phyloP scores from a whole-genome alignment of 768 basidiomycete species.

The Pisolithus albus region DNA sequence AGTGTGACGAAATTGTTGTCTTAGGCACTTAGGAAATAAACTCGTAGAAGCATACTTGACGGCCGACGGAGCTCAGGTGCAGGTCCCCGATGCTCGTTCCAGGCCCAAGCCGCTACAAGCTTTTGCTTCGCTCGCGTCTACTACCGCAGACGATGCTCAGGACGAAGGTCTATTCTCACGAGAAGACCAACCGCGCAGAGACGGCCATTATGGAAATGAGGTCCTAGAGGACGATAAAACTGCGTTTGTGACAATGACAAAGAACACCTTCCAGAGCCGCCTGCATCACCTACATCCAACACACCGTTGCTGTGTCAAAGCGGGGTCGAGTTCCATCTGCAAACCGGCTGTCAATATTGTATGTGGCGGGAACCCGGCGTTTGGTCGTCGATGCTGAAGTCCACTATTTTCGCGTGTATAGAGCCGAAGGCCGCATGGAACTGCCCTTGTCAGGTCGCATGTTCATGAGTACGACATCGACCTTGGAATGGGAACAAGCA shows the following conservation, averaged over 20 bases:
- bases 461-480: too few relatives aligned
- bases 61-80: too few relatives aligned
- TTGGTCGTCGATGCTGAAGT: constrained; percentile 87
- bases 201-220: constrained; percentile 17
- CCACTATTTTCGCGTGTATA: constrained; percentile 69
- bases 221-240: constrained; percentile 13
- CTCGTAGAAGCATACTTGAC: too few relatives aligned
- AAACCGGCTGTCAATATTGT: constrained; percentile 90
- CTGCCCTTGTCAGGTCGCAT: constrained; percentile 33
- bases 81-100: constrained; percentile 25
- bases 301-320: constrained; percentile 28
- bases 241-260: constrained; percentile 16
- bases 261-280: constrained; percentile 54
- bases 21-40: too few relatives aligned
- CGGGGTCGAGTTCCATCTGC: constrained; percentile 56
- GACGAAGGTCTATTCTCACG: constrained; percentile 23
- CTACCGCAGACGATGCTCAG: constrained; percentile 42
- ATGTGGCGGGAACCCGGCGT: constrained; percentile 81
- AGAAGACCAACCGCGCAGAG: constrained; percentile 15
- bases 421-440: constrained; percentile 82
- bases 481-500: too few relatives aligned
- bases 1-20: too few relatives aligned
- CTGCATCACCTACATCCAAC: constrained; percentile 51
- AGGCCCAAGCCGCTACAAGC: constrained; percentile 33
- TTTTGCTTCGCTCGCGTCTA: constrained; percentile 44